Percentiles rank a stretch among this genome's conserved stretches.
phyloP scores from a whole-genome alignment of 208 protist species.

The Lotmaria passim region DNA sequence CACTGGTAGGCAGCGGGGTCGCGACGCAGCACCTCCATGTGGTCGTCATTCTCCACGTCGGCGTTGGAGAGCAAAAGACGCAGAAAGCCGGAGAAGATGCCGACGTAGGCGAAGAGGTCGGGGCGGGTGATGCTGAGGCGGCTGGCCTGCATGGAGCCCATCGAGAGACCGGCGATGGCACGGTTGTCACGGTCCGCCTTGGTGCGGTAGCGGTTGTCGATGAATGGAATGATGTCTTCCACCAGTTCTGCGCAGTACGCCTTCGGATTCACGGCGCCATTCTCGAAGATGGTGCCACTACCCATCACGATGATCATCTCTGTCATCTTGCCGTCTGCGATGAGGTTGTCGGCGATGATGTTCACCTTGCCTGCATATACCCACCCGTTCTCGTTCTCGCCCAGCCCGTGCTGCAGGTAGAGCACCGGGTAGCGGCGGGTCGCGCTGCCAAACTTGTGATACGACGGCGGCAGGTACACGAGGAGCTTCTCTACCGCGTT shows the following conservation, averaged over 20 bases:
- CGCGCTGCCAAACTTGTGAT: slow-evolving; percentile 14
- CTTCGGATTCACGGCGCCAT: slow-evolving; percentile 4
- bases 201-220: slow-evolving; percentile 41
- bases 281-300: slow-evolving; percentile 25
- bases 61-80: slow-evolving; percentile 15
- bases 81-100: slow-evolving; percentile 44
- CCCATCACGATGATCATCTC: slow-evolving; percentile 37
- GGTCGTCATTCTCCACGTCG: slow-evolving; percentile 17
- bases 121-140: slow-evolving; percentile 34
- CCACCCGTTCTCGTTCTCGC: slow-evolving; percentile 44
- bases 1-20: slow-evolving; percentile 18
- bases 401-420: slow-evolving; percentile 36
- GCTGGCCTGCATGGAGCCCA: slow-evolving; percentile 42
- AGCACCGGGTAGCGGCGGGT: slow-evolving; percentile 27
- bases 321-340: slow-evolving; percentile 22
- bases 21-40: slow-evolving; percentile 31
- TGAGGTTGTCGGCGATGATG: slow-evolving; percentile 50
- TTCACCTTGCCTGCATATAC: slow-evolving; percentile 49
- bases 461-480: slow-evolving; percentile 31
- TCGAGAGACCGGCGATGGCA: slow-evolving; percentile 43
- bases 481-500: slow-evolving; percentile 17
- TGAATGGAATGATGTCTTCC: slow-evolving; percentile 39
- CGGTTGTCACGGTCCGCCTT: slow-evolving; percentile 30
- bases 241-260: slow-evolving; percentile 13
- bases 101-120: slow-evolving; percentile 40